These are phyloP conservation scores for Ustilago shanxiensis DNA, from an alignment of 1,284 basidiomycete species.

Conservation along the genomic window DNA sequence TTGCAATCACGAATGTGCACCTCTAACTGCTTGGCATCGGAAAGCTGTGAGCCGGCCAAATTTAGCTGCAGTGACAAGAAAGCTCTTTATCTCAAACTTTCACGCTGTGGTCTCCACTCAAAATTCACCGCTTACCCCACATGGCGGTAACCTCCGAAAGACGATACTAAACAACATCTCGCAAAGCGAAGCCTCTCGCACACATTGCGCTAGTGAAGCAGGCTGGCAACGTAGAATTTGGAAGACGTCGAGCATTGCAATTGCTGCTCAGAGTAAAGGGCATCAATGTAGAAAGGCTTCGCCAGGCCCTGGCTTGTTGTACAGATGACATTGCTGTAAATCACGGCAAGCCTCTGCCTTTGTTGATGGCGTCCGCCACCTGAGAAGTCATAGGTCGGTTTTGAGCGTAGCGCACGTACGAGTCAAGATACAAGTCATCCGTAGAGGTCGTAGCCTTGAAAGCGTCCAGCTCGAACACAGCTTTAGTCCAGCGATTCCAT, in stretches of 20 bases:
- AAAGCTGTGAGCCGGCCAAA: not conserved
- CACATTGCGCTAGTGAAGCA: no score
- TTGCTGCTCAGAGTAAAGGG: not conserved
- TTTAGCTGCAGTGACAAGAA: constrained; percentile 7
- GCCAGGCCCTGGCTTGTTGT: no score
- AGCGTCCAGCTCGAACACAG: constrained; percentile 76
- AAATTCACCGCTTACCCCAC: not conserved
- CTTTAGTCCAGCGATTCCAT: constrained; percentile 75
- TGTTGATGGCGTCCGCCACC: constrained; percentile 62
- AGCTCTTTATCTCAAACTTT: not conserved
- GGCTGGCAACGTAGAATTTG: no score
- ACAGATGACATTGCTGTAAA: not conserved
- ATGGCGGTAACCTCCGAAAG: constrained; percentile 5
- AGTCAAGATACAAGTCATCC: constrained; percentile 80
- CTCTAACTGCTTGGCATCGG: not conserved
- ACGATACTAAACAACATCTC: no score
- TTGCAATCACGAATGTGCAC: not conserved
- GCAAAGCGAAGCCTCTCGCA: no score
- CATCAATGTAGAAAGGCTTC: no score
- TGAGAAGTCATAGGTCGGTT: constrained; percentile 61
- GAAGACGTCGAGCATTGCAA: not conserved
- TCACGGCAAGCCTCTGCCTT: constrained; percentile 48
- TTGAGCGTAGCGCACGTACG: constrained; percentile 72
- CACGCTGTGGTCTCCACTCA: no score
- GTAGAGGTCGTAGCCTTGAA: constrained; percentile 80